Evolutionary conservation across 225 moss, liverwort and hornwort species (phyloP).

Genomic region (Antitrichia curtipendula): DNA sequence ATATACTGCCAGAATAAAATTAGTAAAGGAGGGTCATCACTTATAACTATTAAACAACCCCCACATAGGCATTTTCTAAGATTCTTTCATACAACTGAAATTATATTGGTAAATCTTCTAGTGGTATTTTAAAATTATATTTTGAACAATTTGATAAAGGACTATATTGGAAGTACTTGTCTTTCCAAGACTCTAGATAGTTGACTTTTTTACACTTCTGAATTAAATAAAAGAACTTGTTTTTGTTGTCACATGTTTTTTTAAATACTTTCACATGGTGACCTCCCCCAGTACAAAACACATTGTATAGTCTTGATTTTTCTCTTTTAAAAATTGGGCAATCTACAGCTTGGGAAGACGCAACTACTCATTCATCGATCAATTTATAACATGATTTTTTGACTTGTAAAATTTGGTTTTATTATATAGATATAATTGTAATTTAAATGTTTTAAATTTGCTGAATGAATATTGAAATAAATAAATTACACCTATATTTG

Average conservation of each 20-base stretch:
- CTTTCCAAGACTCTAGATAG: background rate
- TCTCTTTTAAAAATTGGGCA: background rate
- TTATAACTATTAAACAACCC: too few species aligned
- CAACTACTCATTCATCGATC: too few species aligned
- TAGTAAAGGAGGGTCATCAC: too few species aligned
- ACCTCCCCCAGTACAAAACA: background rate
- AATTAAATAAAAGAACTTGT: background rate
- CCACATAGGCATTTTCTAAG: background rate
- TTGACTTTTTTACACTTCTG: background rate
- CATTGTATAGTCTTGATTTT: background rate
- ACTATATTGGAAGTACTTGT: background rate
- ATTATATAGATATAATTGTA: background rate
- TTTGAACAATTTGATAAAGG: too few species aligned
- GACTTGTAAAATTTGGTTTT: background rate
- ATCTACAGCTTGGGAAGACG: background rate
- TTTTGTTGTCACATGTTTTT: background rate
- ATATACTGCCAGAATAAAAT: background rate
- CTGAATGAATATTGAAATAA: too few species aligned
- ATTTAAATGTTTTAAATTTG: background rate
- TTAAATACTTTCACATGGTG: too few species aligned
- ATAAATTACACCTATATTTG: too few species aligned
- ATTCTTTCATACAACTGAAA: background rate
- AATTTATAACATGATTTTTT: background rate
- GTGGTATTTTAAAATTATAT: too few species aligned
- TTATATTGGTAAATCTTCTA: background rate